These are phyloP conservation scores for Solanum pinnatisectum DNA, from an alignment of 257 asterid genomes.

Conservation along the genomic window DNA sequence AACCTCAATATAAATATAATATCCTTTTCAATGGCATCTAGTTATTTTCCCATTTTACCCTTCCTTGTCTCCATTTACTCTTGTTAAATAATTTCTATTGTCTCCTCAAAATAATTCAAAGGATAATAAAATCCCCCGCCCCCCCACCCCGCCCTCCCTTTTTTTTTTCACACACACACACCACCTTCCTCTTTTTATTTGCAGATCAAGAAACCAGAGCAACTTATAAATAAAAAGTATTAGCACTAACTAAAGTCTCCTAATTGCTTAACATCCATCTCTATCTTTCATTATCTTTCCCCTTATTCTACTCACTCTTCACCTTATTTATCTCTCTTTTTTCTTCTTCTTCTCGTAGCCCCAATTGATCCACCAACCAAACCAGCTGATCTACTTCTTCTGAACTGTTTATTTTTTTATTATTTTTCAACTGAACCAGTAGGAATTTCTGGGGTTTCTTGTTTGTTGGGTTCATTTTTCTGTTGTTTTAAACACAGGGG, in stretches of 20 bases:
- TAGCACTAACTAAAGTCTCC: background rate
- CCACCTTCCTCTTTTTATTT: background rate
- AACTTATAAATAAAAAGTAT: background rate
- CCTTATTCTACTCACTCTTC: background rate
- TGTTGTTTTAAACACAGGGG: background rate
- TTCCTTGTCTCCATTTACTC: background rate
- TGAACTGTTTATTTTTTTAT: background rate
- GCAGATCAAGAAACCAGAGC: background rate
- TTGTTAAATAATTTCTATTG: background rate
- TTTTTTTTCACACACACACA: background rate
- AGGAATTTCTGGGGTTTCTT: background rate
- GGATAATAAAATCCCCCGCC: background rate
- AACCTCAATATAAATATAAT: background rate
- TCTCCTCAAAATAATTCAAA: background rate
- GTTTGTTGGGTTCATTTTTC: constrained; percentile 17
- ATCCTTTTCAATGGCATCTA: background rate
- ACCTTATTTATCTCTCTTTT: background rate
- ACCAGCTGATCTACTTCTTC: background rate
- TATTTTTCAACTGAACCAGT: background rate
- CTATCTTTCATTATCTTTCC: background rate
- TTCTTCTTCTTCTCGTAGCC: background rate
- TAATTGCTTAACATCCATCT: background rate
- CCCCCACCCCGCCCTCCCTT: too few relatives aligned
- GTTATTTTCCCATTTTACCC: background rate
- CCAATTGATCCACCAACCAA: background rate